Evolutionary conservation across 1,284 basidiomycete species (phyloP).

Genomic region (Veloboletus limbatus): DNA sequence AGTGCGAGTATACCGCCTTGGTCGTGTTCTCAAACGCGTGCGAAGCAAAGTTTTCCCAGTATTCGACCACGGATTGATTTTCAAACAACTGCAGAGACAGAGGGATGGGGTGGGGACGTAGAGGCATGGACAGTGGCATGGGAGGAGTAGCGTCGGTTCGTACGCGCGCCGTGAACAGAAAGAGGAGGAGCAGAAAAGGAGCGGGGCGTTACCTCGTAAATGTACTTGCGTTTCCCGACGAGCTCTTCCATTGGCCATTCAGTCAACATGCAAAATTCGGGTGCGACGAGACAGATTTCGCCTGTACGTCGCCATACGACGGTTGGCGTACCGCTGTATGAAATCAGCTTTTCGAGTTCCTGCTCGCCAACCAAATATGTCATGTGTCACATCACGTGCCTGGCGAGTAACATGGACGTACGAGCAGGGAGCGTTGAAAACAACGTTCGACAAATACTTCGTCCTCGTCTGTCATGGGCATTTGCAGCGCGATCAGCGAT

Average conservation of each 20-base stretch:
- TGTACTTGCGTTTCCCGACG: slow-evolving; percentile 76
- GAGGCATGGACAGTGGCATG: too few relatives aligned
- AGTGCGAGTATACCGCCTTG: slow-evolving; percentile 91
- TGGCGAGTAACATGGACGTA: slow-evolving; percentile 36
- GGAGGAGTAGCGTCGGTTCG: slow-evolving; percentile 8
- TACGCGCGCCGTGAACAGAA: slow-evolving; percentile 17
- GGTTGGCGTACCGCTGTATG: slow-evolving; percentile 97
- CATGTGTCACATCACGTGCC: slow-evolving; percentile 10
- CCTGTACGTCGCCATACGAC: slow-evolving; percentile 99
- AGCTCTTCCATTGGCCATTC: slow-evolving; percentile 87
- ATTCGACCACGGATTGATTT: slow-evolving; percentile 88
- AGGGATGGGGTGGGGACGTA: not conserved
- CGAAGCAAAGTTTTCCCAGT: slow-evolving; percentile 93
- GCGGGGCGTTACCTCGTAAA: slow-evolving; percentile 71
- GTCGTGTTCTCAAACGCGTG: slow-evolving; percentile 96
- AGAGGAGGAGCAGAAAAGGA: slow-evolving; percentile 17
- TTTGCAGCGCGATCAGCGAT: slow-evolving; percentile 93
- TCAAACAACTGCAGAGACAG: slow-evolving; percentile 65
- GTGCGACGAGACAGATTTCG: slow-evolving; percentile 94
- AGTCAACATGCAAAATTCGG: slow-evolving; percentile 94
- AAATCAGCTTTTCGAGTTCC: slow-evolving; percentile 97
- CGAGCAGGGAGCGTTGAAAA: slow-evolving; percentile 90
- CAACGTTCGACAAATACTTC: slow-evolving; percentile 95
- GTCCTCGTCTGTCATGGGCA: slow-evolving; percentile 90
- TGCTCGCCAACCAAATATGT: too few relatives aligned